Evolutionary conservation across 2,329 filamentous ascomycete genomes (phyloP), one percentile per base, ranked within the genome.

Genomic region (Cladosporium oxysporum): DNA sequence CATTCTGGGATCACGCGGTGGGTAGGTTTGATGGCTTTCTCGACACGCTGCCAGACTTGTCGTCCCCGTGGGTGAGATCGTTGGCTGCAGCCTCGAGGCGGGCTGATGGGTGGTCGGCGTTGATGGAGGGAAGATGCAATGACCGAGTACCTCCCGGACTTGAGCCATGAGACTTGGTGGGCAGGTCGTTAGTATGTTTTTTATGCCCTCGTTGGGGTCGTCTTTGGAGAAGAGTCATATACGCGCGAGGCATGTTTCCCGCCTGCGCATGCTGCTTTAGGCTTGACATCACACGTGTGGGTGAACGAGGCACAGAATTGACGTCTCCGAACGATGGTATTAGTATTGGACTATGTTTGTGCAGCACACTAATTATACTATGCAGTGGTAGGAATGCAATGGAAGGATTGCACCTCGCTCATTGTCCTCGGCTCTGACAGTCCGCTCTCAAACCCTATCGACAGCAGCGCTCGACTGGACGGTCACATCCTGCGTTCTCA

Each of bases 401-500:
- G 21, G 11, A 1, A 47, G 41, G 14, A 23, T 47, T 47, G n/a
- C 11, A 47, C 35, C 35, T 41, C 35, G 16, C 35, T 18, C 2
- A n/a, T 21, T 10, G 21, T 21, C 8, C n/a, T 47, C 41, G 41
- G 41, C n/a, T 47, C 41, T 21, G 41, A 10, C 41, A 23, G 21
- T 47, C 12, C 41, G 41, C 41, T 16, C 52, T 55, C 26, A 55
- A 29, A 33, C 26, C 7, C 12, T 7, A 33, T 29, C 18, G 1
- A 6, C 31, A 29, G 29, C 49, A 21, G 23, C 63, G 49, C 18
- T 41, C n/a, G 55, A 58, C 28, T 58, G 52, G 16, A 64, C n/a
- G 2, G 60, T 62, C 8, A 55, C 14, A 35, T 47, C 61, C 26
- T 57, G 61, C 23, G 16, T 63, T 18, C 37, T 63, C 61, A 63